These are phyloP conservation scores for Hygrophila difformis DNA, from an alignment of 257 asterid genomes.

Conservation along the genomic window DNA sequence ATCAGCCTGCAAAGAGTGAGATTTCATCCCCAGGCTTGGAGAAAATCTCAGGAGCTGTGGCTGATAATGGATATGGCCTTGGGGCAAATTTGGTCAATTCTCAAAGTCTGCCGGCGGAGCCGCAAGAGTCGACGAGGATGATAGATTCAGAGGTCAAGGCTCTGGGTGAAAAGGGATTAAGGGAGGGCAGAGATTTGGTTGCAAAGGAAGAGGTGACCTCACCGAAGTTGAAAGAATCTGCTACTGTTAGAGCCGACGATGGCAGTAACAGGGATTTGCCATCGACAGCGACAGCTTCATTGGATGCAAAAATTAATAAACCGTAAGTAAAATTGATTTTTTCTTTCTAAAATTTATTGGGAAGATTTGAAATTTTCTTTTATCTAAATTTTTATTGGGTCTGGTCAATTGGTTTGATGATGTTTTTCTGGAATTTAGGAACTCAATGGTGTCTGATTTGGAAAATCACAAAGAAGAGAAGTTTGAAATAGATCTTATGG, in stretches of 20 bases:
- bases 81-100: constrained; percentile 29
- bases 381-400: neutral
- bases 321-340: constrained; percentile 32
- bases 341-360: constrained; percentile 6
- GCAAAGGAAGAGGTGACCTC: constrained; percentile 39
- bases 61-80: constrained; percentile 37
- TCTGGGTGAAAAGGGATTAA: constrained; percentile 23
- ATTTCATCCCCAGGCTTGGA: constrained; percentile 40
- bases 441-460: constrained; percentile 22
- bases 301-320: constrained; percentile 27
- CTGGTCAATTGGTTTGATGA: constrained; percentile 3
- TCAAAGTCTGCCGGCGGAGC: constrained; percentile 20
- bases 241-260: constrained; percentile 29
- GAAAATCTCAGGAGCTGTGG: constrained; percentile 35
- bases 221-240: constrained; percentile 41
- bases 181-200: constrained; percentile 29
- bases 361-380: neutral
- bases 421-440: constrained; percentile 24
- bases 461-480: constrained; percentile 54
- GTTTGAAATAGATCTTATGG: constrained; percentile 97
- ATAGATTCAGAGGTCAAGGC: constrained; percentile 38
- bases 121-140: constrained; percentile 18
- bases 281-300: constrained; percentile 27
- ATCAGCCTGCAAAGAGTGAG: constrained; percentile 51
- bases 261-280: constrained; percentile 30